These are phyloP conservation scores for Microbotryum silenes-acaulis DNA, from an alignment of 1,284 basidiomycete species.

Conservation along the genomic window DNA sequence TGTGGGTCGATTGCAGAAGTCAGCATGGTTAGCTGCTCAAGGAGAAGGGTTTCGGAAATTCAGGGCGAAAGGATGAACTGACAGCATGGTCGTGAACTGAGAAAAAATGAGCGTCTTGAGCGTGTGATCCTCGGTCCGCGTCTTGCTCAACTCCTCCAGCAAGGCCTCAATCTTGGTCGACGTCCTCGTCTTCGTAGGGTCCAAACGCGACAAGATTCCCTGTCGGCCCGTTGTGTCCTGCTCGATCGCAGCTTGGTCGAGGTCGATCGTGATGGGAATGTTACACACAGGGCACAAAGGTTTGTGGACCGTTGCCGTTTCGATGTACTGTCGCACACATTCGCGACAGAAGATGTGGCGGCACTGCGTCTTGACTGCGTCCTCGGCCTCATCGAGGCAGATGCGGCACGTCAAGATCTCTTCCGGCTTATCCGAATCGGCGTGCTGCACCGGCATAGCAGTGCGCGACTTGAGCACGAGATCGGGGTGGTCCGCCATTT, in stretches of 20 bases:
- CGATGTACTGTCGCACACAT: constrained; percentile 89
- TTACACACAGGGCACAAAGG: constrained; percentile 96
- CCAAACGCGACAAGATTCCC: constrained; percentile 84
- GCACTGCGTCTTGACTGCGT: constrained; percentile 83
- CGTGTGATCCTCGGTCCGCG: constrained; percentile 75
- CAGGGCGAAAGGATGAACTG: constrained; percentile 34
- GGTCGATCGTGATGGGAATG: constrained; percentile 77
- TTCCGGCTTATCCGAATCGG: constrained; percentile 60
- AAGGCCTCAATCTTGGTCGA: constrained; percentile 96
- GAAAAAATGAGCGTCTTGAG: constrained; percentile 96
- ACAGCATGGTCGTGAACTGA: constrained; percentile 80
- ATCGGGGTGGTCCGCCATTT: constrained; percentile 69
- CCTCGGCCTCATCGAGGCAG: constrained; percentile 96
- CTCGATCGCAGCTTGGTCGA: constrained; percentile 87
- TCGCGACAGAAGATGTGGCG: constrained; percentile 76
- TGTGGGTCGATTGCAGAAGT: constrained; percentile 39
- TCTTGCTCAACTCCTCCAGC: constrained; percentile 81
- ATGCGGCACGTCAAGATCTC: constrained; percentile 59
- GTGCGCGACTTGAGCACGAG: constrained; percentile 63
- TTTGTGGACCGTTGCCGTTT: constrained; percentile 57
- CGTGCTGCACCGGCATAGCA: constrained; percentile 43
- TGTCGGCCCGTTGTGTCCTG: constrained; percentile 66
- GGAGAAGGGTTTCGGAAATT: constrained; percentile 20
- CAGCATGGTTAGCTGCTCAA: constrained; percentile 14
- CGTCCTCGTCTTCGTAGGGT: constrained; percentile 83